Evolutionary conservation across 257 asterid species (phyloP), one percentile per base, ranked within the genome.

Genomic region (Solanum microdontum): DNA sequence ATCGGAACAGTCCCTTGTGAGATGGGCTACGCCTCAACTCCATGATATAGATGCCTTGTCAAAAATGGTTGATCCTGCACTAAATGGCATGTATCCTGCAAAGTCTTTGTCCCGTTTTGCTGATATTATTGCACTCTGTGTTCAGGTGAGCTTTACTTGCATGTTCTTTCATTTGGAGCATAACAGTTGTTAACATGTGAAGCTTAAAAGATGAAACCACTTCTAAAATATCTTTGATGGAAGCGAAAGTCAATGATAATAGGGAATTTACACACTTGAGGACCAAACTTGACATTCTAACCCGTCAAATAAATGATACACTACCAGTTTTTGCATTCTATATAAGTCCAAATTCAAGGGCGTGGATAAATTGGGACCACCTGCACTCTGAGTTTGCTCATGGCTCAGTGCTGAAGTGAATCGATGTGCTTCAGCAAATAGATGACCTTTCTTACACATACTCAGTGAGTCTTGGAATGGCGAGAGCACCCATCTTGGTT

Each of bases 11-110:
- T 97, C 99, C 10, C 98, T 97, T 36, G 99, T 97, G 79, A 92
- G 99, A 90, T 97, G 99, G 99, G 98, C 99, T 68, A 94, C 98
- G 85, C 98, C 99, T 84, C 99, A 97, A 86, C 98, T 96, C 89
- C 99, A 97, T 83, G 99, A 97, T 87, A 97, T 97, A 36, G 99
- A 97, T 86, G 98, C 99, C 91, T 92, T 97, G 45, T 94, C 99
- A 3, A 95, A 93, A 93, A 97, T 97, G 99, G 99, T 97, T 40
- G 99, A 97, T 90, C 97, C 97, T 26, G 66, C 92, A 88, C 93
- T 97, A 39, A 92, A 96, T 87, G 99, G 99, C 91, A 95, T 96
- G 99, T 97, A 97, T 84, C 98, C 99, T 73, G 99, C 98, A 23
- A 97, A 97, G 93, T 97, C 99, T 60, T 90, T 97, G 90, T 94